Conservation (phyloP, 768 basidiomycete genomes). For the Lactarius deliciosus region DNA sequence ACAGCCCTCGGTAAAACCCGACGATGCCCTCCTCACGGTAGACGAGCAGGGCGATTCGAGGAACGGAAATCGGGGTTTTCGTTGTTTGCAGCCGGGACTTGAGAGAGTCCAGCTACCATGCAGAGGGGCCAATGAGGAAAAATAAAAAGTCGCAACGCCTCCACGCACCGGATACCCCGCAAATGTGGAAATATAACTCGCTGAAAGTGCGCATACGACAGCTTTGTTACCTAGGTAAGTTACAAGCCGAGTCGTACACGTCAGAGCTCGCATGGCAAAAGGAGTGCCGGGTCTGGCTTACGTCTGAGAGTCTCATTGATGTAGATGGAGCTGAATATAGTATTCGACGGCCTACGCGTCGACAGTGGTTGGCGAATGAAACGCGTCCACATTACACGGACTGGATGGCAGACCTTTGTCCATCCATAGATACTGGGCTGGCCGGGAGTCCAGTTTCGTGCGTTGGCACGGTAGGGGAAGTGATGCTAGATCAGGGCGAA, state of each 20-base stretch:
- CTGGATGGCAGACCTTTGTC: constrained; percentile 29
- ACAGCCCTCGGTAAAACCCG: constrained; percentile 88
- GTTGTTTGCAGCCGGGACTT: constrained; percentile 91
- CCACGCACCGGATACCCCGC: constrained; percentile 76
- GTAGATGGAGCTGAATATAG: constrained; percentile 27
- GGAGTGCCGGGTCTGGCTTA: constrained; percentile 15
- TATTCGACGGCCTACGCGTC: constrained; percentile 21
- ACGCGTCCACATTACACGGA: constrained; percentile 9
- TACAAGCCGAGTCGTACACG: constrained; percentile 10
- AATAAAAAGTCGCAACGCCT: neutral
- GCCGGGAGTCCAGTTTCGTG: constrained; percentile 73
- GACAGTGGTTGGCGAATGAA: constrained; percentile 9
- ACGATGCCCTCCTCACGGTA: constrained; percentile 83
- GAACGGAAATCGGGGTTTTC: constrained; percentile 70
- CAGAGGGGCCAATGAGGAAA: constrained; percentile 5
- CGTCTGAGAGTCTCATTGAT: constrained; percentile 30
- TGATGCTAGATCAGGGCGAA: constrained; percentile 20
- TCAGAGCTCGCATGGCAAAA: constrained; percentile 15
- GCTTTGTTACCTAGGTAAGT: constrained; percentile 68
- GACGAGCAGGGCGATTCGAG: constrained; percentile 65
- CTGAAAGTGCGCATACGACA: constrained; percentile 86
- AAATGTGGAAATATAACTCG: constrained; percentile 89
- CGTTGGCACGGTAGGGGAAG: constrained; percentile 48
- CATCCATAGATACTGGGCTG: constrained; percentile 51
- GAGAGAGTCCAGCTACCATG: constrained; percentile 78